Percentiles rank a stretch among this genome's conserved stretches.
phyloP scores from a whole-genome alignment of 495 filamentous ascomycete genomes.

The Neurospora pannonica region DNA sequence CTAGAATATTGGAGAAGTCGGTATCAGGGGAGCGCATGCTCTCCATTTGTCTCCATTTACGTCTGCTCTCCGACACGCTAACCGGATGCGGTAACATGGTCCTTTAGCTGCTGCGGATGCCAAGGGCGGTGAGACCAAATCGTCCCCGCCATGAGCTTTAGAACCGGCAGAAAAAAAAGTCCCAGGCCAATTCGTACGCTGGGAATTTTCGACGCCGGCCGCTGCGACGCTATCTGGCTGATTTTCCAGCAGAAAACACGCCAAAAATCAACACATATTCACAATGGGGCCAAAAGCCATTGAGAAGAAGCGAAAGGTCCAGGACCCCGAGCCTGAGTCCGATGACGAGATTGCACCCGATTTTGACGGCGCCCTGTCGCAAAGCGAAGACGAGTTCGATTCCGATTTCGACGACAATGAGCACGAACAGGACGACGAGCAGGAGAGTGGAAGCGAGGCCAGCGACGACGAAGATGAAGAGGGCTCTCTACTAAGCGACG shows the following conservation, averaged over 20 bases:
- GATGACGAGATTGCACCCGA: constrained; percentile 23
- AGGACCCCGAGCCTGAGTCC: constrained; percentile 22
- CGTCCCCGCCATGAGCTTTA: constrained; percentile 13
- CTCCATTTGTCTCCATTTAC: not conserved
- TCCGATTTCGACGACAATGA: constrained; percentile 13
- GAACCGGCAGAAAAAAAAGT: constrained; percentile 26
- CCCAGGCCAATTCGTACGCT: constrained; percentile 1
- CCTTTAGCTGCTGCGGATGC: not conserved
- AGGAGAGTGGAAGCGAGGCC: constrained; percentile 6
- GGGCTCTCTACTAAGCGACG: constrained; percentile 47
- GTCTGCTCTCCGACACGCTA: not conserved
- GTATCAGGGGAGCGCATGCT: not conserved
- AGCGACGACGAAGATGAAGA: constrained; percentile 37
- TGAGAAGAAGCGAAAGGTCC: constrained; percentile 37
- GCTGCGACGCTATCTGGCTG: not conserved
- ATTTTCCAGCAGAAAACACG: constrained; percentile 9
- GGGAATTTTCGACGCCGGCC: constrained; percentile 11
- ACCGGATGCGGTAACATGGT: not conserved
- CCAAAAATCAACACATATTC: constrained; percentile 6
- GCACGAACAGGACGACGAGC: constrained; percentile 11
- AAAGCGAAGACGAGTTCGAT: constrained; percentile 22
- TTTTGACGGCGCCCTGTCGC: constrained; percentile 25
- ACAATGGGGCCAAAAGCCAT: constrained; percentile 31
- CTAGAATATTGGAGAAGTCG: not conserved
- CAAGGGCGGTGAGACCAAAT: constrained; percentile 13